Conservation (phyloP, 371 early-diverging fungal genomes). For the Haplosporangium sp. region DNA sequence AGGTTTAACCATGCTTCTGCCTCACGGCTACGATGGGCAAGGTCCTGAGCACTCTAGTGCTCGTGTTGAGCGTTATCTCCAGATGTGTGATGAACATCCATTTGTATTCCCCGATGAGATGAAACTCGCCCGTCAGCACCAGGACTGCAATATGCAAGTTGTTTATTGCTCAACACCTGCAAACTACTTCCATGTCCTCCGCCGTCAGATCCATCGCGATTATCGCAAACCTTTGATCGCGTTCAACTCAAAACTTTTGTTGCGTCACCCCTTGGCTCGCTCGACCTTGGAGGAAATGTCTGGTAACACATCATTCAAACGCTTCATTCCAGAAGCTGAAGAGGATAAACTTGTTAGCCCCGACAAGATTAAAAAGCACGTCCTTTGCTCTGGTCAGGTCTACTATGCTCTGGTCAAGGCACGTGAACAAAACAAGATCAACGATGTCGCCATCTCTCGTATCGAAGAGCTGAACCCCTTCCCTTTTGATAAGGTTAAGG, state of each 20-base stretch:
- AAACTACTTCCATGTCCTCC: conserved; percentile 96
- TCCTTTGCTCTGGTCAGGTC: conserved; percentile 96
- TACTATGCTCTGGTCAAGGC: conserved; percentile 93
- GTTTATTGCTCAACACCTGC: conserved; percentile 95
- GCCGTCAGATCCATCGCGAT: conserved; percentile 96
- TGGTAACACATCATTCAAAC: conserved; percentile 86
- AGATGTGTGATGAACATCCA: conserved; percentile 95
- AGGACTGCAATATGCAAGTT: conserved; percentile 98
- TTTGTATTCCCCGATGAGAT: conserved; percentile 85
- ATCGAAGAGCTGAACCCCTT: conserved; percentile 96
- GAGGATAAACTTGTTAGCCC: conserved; percentile 76
- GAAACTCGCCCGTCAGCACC: conserved; percentile 88
- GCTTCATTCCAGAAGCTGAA: conserved; percentile 91
- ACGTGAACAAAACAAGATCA: conserved; percentile 86
- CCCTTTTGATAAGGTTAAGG: conserved; percentile 92
- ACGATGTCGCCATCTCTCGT: conserved; percentile 92
- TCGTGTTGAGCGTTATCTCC: conserved; percentile 95
- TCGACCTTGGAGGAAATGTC: conserved; percentile 87
- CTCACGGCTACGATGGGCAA: conserved; percentile 98
- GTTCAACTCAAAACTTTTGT: conserved; percentile 91
- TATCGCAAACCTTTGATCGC: conserved; percentile 96
- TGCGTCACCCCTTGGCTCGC: conserved; percentile 93
- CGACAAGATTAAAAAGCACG: conserved; percentile 85
- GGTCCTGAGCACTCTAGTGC: conserved; percentile 97
- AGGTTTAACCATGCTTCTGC: conserved; percentile 91